Evolutionary conservation across 768 basidiomycete species (phyloP).

Genomic region (Tricholoma flavovirens): DNA sequence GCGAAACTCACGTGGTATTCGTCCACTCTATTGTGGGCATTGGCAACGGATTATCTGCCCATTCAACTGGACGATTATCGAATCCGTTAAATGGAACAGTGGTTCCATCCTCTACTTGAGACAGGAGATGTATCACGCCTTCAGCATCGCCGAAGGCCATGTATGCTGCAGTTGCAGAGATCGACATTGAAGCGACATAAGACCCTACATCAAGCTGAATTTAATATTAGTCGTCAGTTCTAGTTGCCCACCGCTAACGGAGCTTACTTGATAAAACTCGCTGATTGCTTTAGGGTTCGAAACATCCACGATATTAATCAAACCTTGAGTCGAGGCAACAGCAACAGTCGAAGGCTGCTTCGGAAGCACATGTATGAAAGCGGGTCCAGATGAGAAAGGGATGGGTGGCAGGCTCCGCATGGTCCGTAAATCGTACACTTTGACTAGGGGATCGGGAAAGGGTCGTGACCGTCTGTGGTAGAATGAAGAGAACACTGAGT

Average conservation of each 20-base stretch:
- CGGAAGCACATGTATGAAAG: slow-evolving; percentile 79
- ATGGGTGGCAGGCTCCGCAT: slow-evolving; percentile 81
- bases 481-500: slow-evolving; percentile 4
- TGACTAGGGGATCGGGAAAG: slow-evolving; percentile 86
- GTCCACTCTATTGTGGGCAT: slow-evolving; percentile 76
- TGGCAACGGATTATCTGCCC: slow-evolving; percentile 70
- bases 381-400: slow-evolving; percentile 80
- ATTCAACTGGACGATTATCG: slow-evolving; percentile 79
- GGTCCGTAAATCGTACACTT: slow-evolving; percentile 84
- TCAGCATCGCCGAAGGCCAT: slow-evolving; percentile 89
- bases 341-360: slow-evolving; percentile 68
- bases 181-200: slow-evolving; percentile 71
- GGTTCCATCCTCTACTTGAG: slow-evolving; percentile 60
- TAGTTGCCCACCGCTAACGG: background rate
- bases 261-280: slow-evolving; percentile 75
- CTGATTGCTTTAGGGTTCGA: slow-evolving; percentile 58
- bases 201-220: slow-evolving; percentile 63
- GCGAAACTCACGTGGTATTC: slow-evolving; percentile 54
- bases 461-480: slow-evolving; percentile 73
- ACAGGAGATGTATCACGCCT: slow-evolving; percentile 76
- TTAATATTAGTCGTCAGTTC: slow-evolving; percentile 4
- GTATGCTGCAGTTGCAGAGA: slow-evolving; percentile 86
- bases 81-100: slow-evolving; percentile 82
- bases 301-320: slow-evolving; percentile 82
- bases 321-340: slow-evolving; percentile 73